Evolutionary conservation across 2,329 filamentous ascomycete genomes (phyloP).

Genomic region (Rutstroemia sp.): DNA sequence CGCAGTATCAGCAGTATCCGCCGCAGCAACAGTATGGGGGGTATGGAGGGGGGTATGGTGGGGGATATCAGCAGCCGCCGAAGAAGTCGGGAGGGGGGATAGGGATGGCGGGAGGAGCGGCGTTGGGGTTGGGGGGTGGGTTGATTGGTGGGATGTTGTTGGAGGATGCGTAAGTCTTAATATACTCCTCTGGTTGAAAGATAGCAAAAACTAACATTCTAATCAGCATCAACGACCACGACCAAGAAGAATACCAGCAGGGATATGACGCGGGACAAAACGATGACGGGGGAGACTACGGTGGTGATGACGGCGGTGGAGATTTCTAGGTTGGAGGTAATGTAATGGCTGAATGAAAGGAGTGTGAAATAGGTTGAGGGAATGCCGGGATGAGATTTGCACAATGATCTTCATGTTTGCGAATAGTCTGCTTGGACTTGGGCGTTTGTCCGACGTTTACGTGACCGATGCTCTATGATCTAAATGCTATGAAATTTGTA

Average conservation of each 20-base stretch:
- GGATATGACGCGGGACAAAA: constrained; percentile 30
- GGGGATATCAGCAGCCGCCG: constrained; percentile 26
- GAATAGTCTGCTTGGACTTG: too few species aligned
- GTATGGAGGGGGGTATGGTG: constrained; percentile 31
- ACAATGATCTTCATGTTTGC: too few species aligned
- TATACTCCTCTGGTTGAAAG: not conserved
- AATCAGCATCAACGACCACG: constrained; percentile 45
- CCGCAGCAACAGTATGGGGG: constrained; percentile 28
- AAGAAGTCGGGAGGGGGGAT: constrained; percentile 28
- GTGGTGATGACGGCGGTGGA: constrained; percentile 21
- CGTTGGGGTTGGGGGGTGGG: constrained; percentile 74
- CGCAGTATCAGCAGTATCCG: constrained; percentile 30
- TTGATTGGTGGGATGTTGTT: constrained; percentile 71
- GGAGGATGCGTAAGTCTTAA: constrained; percentile 42
- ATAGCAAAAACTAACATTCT: not conserved
- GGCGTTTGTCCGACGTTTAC: too few species aligned
- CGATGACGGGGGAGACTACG: constrained; percentile 22
- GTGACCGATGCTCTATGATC: too few species aligned
- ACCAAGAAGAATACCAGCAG: constrained; percentile 51
- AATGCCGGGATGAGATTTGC: too few species aligned
- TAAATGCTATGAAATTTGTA: too few species aligned
- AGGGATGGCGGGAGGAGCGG: constrained; percentile 66
- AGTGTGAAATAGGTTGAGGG: too few species aligned
- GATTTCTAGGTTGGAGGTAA: not conserved
- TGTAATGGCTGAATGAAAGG: too few species aligned